These are phyloP conservation scores for Fusarium sterilihyphosum DNA, from an alignment of 2,329 filamentous ascomycete genomes.

Conservation along the genomic window DNA sequence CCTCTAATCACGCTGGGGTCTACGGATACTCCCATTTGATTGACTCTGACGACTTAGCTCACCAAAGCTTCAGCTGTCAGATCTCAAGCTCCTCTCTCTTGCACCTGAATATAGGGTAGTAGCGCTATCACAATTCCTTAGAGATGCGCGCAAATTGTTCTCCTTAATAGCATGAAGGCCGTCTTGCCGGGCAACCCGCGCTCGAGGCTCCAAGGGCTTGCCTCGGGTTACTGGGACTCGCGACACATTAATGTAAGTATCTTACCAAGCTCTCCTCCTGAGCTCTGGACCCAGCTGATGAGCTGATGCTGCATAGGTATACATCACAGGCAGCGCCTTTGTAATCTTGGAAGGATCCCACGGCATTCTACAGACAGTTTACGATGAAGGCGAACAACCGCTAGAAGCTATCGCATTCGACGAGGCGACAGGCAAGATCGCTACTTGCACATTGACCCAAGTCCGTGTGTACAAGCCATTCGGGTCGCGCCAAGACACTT, in stretches of 20 bases:
- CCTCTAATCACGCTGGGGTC: slow-evolving; percentile 19
- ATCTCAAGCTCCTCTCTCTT: slow-evolving; percentile 2
- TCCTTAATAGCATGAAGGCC: slow-evolving; percentile 72
- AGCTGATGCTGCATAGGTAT: slow-evolving; percentile 65
- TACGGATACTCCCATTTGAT: slow-evolving; percentile 12
- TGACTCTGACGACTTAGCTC: slow-evolving; percentile 21
- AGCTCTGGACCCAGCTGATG: slow-evolving; percentile 14
- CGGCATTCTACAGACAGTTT: slow-evolving; percentile 87
- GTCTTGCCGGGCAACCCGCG: slow-evolving; percentile 83
- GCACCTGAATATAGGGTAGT: slow-evolving; percentile 5
- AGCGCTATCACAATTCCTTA: not conserved
- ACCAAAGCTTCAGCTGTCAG: slow-evolving; percentile 1
- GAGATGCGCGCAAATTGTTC: slow-evolving; percentile 38
- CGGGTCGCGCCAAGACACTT: slow-evolving; percentile 72
- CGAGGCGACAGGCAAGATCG: slow-evolving; percentile 85
- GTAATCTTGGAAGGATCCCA: slow-evolving; percentile 81
- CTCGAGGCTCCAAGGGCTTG: slow-evolving; percentile 80
- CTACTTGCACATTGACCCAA: slow-evolving; percentile 71
- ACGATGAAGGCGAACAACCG: slow-evolving; percentile 77
- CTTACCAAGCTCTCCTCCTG: not conserved
- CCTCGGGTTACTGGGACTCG: slow-evolving; percentile 77
- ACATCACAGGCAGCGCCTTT: slow-evolving; percentile 89
- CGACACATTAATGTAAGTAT: slow-evolving; percentile 75
- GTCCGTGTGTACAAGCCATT: slow-evolving; percentile 84
- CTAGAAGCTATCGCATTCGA: slow-evolving; percentile 85